Percentiles rank a stretch among this genome's conserved stretches.
Conservation (phyloP, 331 rosid species). For the Rhamnella rubrinervis region DNA sequence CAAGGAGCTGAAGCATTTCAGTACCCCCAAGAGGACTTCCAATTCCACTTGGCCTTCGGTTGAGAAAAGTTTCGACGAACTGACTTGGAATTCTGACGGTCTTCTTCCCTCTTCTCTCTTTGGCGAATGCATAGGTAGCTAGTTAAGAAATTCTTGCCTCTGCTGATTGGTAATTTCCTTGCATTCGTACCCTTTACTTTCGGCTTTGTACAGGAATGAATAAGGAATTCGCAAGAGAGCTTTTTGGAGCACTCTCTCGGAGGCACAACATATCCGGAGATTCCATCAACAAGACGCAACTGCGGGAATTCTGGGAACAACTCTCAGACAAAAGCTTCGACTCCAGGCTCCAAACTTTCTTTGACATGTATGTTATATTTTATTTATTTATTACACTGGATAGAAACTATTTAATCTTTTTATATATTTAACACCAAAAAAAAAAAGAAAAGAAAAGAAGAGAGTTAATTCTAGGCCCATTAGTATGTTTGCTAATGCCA, state of each 20-base stretch:
- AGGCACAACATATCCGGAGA: conserved; percentile 52
- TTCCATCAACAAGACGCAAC: conserved; percentile 54
- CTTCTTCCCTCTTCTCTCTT: conserved; percentile 62
- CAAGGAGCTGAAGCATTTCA: conserved; percentile 63
- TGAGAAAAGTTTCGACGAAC: conserved; percentile 58
- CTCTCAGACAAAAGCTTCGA: conserved; percentile 83
- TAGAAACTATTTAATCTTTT: too few species aligned
- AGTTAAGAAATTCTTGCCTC: too few species aligned
- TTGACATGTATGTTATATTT: conserved; percentile 61
- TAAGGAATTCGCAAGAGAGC: conserved; percentile 78
- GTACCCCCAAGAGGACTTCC: conserved; percentile 29
- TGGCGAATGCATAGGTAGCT: conserved; percentile 72
- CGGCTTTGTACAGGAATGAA: conserved; percentile 54
- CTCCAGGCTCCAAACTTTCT: conserved; percentile 76
- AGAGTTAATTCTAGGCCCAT: background rate
- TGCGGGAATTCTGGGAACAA: conserved; percentile 78
- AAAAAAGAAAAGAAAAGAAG: too few species aligned
- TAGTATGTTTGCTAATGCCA: background rate
- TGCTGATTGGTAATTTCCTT: too few species aligned
- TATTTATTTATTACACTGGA: conserved; percentile 21
- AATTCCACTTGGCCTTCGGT: conserved; percentile 56
- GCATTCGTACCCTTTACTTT: too few species aligned
- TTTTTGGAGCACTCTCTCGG: conserved; percentile 69
- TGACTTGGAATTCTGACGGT: conserved; percentile 46
- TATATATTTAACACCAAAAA: too few species aligned